These are phyloP conservation scores for Stevia rebaudiana DNA, from an alignment of 140 eudicot species.

Conservation along the genomic window DNA sequence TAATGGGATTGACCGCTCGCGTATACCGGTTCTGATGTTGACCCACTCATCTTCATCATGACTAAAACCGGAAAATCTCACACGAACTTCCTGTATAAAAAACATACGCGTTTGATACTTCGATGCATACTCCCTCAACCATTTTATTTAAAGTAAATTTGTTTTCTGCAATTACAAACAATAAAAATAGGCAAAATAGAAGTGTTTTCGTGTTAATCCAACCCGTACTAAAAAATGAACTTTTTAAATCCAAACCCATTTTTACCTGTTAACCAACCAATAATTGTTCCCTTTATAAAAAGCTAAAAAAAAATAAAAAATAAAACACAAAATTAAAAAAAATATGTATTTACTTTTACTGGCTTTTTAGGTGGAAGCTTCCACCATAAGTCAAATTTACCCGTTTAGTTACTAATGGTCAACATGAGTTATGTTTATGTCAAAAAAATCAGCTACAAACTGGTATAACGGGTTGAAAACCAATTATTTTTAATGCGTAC, in stretches of 20 bases:
- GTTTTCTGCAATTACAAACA: background rate
- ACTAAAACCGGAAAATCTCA: constrained; percentile 79
- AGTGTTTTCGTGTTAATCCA: background rate
- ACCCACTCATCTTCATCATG: constrained; percentile 91
- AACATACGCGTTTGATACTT: background rate
- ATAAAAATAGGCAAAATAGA: background rate
- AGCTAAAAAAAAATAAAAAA: too few relatives aligned
- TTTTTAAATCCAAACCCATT: background rate
- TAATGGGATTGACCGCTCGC: constrained; percentile 89
- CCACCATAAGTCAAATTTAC: background rate
- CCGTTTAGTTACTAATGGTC: background rate
- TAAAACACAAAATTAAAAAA: too few relatives aligned
- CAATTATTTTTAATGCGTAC: background rate
- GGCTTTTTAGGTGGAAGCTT: background rate
- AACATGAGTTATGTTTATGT: background rate
- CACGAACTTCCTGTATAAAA: constrained; percentile 75
- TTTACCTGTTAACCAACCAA: background rate
- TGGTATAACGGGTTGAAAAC: background rate
- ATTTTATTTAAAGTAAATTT: background rate
- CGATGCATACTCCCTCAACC: background rate
- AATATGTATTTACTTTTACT: background rate
- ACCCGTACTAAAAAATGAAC: background rate
- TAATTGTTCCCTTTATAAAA: too few relatives aligned
- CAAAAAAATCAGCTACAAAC: background rate
- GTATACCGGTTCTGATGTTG: constrained; percentile 55